Percentiles rank a stretch among this genome's conserved stretches.
Conservation (phyloP, 495 filamentous ascomycete genomes). For the Penicillium psychrofluorescens region DNA sequence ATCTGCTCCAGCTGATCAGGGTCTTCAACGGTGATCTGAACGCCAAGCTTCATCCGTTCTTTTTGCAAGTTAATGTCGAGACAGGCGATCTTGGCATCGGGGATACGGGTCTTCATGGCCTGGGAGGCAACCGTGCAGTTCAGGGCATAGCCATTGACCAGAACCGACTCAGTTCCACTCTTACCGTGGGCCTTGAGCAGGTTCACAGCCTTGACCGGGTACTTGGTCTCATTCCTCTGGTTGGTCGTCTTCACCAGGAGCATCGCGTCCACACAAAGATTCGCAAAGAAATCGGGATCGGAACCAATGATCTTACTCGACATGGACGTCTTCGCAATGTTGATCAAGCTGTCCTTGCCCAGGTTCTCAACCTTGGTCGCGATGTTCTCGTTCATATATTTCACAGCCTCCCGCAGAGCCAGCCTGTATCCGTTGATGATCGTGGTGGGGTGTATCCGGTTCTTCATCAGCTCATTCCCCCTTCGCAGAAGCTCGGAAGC, state of each 20-base stretch:
- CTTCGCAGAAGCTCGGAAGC: conserved; percentile 90
- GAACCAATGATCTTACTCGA: conserved; percentile 97
- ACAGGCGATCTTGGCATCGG: conserved; percentile 93
- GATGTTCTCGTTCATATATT: conserved; percentile 98
- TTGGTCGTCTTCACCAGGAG: conserved; percentile 89
- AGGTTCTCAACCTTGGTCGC: conserved; percentile 88
- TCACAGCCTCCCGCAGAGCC: conserved; percentile 90
- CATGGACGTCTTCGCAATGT: conserved; percentile 98
- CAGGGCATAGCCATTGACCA: conserved; percentile 93
- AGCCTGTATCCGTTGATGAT: conserved; percentile 98
- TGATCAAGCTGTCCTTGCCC: conserved; percentile 81
- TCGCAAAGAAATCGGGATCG: conserved; percentile 94
- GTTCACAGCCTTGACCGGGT: conserved; percentile 98
- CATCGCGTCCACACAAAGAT: conserved; percentile 96
- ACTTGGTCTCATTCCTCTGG: conserved; percentile 84
- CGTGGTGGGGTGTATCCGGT: conserved; percentile 98
- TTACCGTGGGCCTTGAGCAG: conserved; percentile 97
- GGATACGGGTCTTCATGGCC: conserved; percentile 90
- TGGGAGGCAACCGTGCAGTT: conserved; percentile 99
- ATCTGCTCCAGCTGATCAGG: conserved; percentile 97
- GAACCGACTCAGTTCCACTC: conserved; percentile 76
- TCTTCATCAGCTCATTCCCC: conserved; percentile 97
- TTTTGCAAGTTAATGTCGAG: conserved; percentile 98
- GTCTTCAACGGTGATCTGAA: conserved; percentile 97
- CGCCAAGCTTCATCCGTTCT: conserved; percentile 96